Evolutionary conservation across 768 basidiomycete genomes (phyloP).

Genomic region (Harrya chromipes): DNA sequence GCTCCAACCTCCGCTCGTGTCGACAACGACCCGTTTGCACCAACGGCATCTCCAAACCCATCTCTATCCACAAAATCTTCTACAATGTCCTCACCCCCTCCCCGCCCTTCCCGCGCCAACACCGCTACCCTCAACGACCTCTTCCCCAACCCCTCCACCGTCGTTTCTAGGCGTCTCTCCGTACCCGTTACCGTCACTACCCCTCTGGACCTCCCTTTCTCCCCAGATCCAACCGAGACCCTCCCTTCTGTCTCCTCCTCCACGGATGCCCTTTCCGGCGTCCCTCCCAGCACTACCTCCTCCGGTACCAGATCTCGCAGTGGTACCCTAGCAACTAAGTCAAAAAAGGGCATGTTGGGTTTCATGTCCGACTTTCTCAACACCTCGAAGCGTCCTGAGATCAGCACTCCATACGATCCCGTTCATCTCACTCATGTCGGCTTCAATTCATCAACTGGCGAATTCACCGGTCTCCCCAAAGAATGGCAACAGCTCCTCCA

Average conservation of each 20-base stretch:
- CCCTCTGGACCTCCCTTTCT: slow-evolving; percentile 20
- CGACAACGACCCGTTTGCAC: slow-evolving; percentile 61
- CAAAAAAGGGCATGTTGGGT: slow-evolving; percentile 61
- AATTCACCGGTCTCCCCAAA: slow-evolving; percentile 96
- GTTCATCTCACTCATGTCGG: slow-evolving; percentile 99
- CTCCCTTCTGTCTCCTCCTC: slow-evolving; percentile 21
- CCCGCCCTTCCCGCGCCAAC: slow-evolving; percentile 80
- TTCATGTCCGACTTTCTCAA: slow-evolving; percentile 76
- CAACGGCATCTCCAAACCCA: slow-evolving; percentile 9
- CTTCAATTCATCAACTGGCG: slow-evolving; percentile 97
- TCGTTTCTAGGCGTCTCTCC: slow-evolving; percentile 51
- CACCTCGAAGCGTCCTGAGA: slow-evolving; percentile 76
- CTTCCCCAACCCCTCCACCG: slow-evolving; percentile 43
- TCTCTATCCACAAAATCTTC: slow-evolving; percentile 5
- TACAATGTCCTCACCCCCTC: slow-evolving; percentile 52
- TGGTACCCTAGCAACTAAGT: slow-evolving; percentile 39
- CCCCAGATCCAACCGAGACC: slow-evolving; percentile 22
- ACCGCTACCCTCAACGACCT: slow-evolving; percentile 79
- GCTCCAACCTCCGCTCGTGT: slow-evolving; percentile 33
- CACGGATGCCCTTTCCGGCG: slow-evolving; percentile 6
- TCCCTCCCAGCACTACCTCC: slow-evolving; percentile 3
- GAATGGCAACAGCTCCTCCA: slow-evolving; percentile 98
- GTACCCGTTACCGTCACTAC: slow-evolving; percentile 37
- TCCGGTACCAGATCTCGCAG: slow-evolving; percentile 40
- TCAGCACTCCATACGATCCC: slow-evolving; percentile 97